These are phyloP conservation scores for Globisporangium irregulare DNA, from an alignment of 352 stramenopile genomes.

Conservation along the genomic window DNA sequence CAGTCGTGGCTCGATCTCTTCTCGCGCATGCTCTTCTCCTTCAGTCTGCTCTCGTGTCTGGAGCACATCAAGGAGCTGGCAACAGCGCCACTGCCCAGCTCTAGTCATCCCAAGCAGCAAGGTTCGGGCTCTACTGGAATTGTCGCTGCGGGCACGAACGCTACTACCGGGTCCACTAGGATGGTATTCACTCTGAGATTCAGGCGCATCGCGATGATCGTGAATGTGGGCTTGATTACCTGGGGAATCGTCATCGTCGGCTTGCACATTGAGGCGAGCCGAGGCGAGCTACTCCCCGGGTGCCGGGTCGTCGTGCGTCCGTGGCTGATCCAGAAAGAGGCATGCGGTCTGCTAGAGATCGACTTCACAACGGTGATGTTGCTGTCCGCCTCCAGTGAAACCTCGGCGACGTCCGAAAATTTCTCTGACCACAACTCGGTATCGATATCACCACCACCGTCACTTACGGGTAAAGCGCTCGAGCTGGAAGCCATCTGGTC, in stretches of 20 bases:
- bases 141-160: neutral
- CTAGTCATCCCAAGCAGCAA: neutral
- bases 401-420: neutral
- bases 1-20: conserved; percentile 5
- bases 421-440: neutral
- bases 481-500: conserved; percentile 9
- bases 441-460: neutral
- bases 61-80: conserved; percentile 7
- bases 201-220: neutral
- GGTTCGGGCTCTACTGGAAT: neutral
- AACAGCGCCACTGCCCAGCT: neutral
- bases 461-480: neutral
- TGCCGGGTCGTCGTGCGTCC: conserved; percentile 18
- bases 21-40: conserved; percentile 6
- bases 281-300: neutral
- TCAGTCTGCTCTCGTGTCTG: conserved; percentile 6
- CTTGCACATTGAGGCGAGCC: neutral
- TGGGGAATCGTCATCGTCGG: conserved; percentile 1
- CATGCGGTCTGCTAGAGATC: conserved; percentile 5
- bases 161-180: neutral
- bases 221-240: neutral
- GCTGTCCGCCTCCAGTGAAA: neutral
- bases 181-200: neutral
- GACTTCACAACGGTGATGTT: neutral
- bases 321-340: conserved; percentile 9